phyloP scores from a whole-genome alignment of 768 basidiomycete species.

The Trametes elegans region DNA sequence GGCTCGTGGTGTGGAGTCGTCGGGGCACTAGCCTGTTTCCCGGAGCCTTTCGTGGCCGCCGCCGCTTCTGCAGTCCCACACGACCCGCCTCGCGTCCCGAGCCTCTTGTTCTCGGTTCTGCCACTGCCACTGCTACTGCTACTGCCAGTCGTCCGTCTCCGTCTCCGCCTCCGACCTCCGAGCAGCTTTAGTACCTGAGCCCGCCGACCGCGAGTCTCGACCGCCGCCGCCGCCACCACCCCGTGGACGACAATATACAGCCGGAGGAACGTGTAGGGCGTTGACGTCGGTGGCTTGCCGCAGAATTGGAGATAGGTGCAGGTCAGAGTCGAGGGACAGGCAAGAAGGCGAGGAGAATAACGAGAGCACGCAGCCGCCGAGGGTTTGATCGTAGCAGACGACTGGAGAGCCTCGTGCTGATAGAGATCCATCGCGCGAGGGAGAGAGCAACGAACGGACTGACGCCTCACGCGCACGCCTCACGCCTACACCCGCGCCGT shows the following conservation, averaged over 20 bases:
- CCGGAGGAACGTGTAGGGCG: not conserved
- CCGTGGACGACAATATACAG: not conserved
- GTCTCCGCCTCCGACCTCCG: not conserved
- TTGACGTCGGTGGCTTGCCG: slow-evolving; percentile 13
- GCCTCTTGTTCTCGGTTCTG: not conserved
- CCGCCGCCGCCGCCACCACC: not conserved
- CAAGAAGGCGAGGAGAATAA: not conserved
- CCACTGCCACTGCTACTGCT: not conserved
- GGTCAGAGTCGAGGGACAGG: not conserved
- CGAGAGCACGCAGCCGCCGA: too few species aligned
- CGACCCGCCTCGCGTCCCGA: not conserved
- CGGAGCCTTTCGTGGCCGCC: not conserved
- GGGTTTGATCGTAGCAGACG: not conserved
- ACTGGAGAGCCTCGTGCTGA: not conserved
- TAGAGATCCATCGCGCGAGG: not conserved
- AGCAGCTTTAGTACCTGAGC: not conserved
- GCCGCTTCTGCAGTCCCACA: not conserved
- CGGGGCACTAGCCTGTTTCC: not conserved
- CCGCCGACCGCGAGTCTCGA: not conserved
- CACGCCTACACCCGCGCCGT: too few species aligned
- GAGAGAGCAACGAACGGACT: not conserved
- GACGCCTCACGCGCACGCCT: too few species aligned
- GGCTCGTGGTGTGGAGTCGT: not conserved
- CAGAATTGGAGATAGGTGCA: not conserved
- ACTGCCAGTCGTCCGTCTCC: not conserved